phyloP scores from a whole-genome alignment of 139 green algal species.

The Coelastrella sp. region DNA sequence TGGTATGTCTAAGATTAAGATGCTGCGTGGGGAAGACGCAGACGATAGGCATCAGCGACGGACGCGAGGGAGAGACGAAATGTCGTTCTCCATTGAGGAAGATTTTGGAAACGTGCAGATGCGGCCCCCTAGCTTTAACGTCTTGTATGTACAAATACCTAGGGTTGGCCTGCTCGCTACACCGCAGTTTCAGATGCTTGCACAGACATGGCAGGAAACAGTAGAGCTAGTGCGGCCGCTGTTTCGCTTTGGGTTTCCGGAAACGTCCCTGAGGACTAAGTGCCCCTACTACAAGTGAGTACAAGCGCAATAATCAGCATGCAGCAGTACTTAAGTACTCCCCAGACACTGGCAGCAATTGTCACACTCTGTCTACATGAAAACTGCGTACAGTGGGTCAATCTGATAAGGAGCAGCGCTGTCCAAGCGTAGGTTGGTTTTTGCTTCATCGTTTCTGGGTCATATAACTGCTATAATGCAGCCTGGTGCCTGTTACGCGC shows the following conservation, averaged over 20 bases:
- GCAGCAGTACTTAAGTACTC: background rate
- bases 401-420: too few species aligned
- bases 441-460: background rate
- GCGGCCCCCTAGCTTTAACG: constrained; percentile 53
- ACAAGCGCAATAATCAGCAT: background rate
- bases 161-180: constrained; percentile 19
- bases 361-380: too few species aligned
- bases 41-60: constrained; percentile 5
- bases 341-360: too few species aligned
- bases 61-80: background rate
- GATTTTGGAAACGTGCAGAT: constrained; percentile 28
- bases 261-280: constrained; percentile 55
- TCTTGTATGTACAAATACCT: constrained; percentile 56
- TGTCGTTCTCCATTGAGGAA: constrained; percentile 19
- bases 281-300: constrained; percentile 50
- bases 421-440: too few species aligned
- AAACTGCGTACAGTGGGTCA: too few species aligned
- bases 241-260: constrained; percentile 55
- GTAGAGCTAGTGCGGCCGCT: constrained; percentile 53
- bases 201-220: constrained; percentile 49
- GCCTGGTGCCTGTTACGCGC: too few species aligned
- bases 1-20: constrained; percentile 12
- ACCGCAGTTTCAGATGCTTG: constrained; percentile 43
- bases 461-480: too few species aligned
- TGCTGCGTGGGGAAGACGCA: constrained; percentile 24